Evolutionary conservation across 2,329 filamentous ascomycete genomes (phyloP).

Genomic region (Blastomyces percursus): DNA sequence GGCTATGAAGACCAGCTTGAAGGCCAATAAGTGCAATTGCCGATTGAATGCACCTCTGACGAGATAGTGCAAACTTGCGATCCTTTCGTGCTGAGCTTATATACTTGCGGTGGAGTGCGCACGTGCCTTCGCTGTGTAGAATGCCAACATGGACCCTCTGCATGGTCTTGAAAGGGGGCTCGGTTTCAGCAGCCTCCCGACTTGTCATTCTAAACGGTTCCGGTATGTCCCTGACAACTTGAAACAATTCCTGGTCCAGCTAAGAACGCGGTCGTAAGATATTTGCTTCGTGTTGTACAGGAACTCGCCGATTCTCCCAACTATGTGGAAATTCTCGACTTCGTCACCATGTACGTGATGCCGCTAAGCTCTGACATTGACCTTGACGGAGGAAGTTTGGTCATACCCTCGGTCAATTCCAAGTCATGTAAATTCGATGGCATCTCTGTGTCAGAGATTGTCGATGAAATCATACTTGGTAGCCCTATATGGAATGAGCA

Average conservation of each 20-base stretch:
- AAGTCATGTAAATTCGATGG: constrained; percentile 33
- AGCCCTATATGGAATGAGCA: constrained; percentile 18
- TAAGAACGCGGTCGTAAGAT: constrained; percentile 14
- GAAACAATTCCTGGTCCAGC: constrained; percentile 17
- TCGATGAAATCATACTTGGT: constrained; percentile 28
- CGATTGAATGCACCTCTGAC: constrained; percentile 35
- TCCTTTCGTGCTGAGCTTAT: constrained; percentile 21
- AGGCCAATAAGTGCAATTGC: constrained; percentile 34
- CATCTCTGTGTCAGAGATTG: constrained; percentile 29
- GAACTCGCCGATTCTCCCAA: constrained; percentile 12
- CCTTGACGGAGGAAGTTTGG: constrained; percentile 19
- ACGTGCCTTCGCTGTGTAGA: constrained; percentile 22
- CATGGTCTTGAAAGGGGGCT: background rate
- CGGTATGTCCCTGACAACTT: constrained; percentile 13
- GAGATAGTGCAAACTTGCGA: constrained; percentile 29
- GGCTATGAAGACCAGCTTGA: constrained; percentile 34
- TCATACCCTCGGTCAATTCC: constrained; percentile 30
- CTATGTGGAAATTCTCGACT: constrained; percentile 10
- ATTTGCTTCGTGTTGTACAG: constrained; percentile 9
- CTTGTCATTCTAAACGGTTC: constrained; percentile 2
- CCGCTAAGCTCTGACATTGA: constrained; percentile 19
- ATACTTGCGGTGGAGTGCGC: constrained; percentile 29
- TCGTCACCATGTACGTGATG: constrained; percentile 13
- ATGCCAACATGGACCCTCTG: constrained; percentile 21
- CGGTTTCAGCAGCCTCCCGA: background rate